These are phyloP conservation scores for apple (Malus domestica) DNA, from an alignment of 306 rosid genomes.

Conservation along the genomic window ASM211411v1 NC_041789.1:16477501-16478000, in stretches of 20 bases:
- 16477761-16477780: neutral
- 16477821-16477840: neutral
- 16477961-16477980: slow-evolving; percentile 9
- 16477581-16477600: neutral
- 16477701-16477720: neutral
- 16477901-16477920: neutral
- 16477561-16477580: neutral
- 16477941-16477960: neutral
- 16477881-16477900: neutral
- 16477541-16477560: neutral
- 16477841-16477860: neutral
- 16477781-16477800: neutral
- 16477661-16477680: neutral
- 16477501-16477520: neutral
- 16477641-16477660: neutral
- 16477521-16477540: neutral
- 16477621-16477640: neutral
- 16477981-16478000: neutral
- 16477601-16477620: neutral
- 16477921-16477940: neutral
- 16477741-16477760: neutral
- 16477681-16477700: neutral
- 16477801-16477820: neutral
- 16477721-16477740: neutral
- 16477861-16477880: neutral